A percentile compares a stretch with the other conserved stretches of the same genome.
These are phyloP conservation scores for Scalesia atractyloides DNA, from an alignment of 129 eudicot genomes.

Conservation along the genomic window DNA sequence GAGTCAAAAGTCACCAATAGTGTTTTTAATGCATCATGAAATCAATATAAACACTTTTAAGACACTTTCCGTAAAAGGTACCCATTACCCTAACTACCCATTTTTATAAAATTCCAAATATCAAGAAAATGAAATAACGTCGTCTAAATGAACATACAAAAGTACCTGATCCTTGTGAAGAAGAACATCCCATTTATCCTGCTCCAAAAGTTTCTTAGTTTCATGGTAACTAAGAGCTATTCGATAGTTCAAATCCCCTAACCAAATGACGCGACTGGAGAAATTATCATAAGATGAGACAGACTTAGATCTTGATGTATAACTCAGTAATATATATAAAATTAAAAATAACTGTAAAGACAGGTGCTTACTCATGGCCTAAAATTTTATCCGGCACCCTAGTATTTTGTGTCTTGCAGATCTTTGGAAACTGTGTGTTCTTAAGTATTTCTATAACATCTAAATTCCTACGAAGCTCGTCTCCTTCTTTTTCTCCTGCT, in stretches of 20 bases:
- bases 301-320: conserved; percentile 18
- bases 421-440: conserved; percentile 62
- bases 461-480: conserved; percentile 69
- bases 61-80: not conserved
- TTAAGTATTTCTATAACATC: conserved; percentile 71
- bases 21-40: not conserved
- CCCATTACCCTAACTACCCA: not conserved
- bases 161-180: conserved; percentile 71
- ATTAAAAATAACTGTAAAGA: not conserved
- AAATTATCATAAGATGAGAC: conserved; percentile 6
- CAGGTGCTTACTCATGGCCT: conserved; percentile 61
- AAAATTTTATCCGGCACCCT: conserved; percentile 58
- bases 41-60: not conserved
- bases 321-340: not conserved
- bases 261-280: conserved; percentile 63
- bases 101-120: not conserved
- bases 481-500: conserved; percentile 84
- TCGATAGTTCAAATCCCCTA: conserved; percentile 73
- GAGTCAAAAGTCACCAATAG: not conserved
- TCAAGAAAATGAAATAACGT: not conserved
- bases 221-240: conserved; percentile 60
- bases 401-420: conserved; percentile 36
- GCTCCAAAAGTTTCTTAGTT: conserved; percentile 52
- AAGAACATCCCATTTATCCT: conserved; percentile 60
- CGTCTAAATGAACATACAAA: not conserved